These are phyloP conservation scores for Lactuca sativa DNA, from an alignment of 129 eudicot genomes.

Conservation along the genomic window DNA sequence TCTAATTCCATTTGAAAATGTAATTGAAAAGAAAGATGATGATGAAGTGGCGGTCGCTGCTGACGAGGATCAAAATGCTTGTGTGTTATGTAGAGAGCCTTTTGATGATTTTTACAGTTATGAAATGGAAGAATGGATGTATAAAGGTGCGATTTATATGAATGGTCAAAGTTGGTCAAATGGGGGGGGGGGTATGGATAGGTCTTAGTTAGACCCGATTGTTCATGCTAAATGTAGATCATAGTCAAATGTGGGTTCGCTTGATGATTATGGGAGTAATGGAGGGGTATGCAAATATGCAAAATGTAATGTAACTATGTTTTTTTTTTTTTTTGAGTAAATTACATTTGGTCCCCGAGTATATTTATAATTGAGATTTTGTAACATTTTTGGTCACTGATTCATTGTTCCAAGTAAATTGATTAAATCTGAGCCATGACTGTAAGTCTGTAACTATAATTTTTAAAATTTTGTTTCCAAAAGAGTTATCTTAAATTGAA, in stretches of 20 bases:
- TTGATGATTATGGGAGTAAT: slow-evolving; percentile 45
- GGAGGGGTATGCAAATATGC: slow-evolving; percentile 68
- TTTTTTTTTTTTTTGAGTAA: neutral
- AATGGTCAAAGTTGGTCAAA: slow-evolving; percentile 60
- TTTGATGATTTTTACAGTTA: slow-evolving; percentile 93
- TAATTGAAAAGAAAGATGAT: slow-evolving; percentile 60
- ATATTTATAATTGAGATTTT: no score
- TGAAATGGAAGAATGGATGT: slow-evolving; percentile 97
- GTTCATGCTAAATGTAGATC: slow-evolving; percentile 76
- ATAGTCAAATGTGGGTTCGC: slow-evolving; percentile 44
- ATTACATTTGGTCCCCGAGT: no score
- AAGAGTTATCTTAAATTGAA: no score
- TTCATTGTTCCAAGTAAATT: no score
- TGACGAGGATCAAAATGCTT: slow-evolving; percentile 79
- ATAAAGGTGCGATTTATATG: slow-evolving; percentile 88
- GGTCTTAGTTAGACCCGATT: slow-evolving; percentile 81
- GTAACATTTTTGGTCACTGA: no score
- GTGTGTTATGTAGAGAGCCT: slow-evolving; percentile 90
- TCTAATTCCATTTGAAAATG: slow-evolving; percentile 53
- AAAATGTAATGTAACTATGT: neutral
- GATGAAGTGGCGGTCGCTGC: slow-evolving; percentile 94
- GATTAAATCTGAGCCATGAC: no score
- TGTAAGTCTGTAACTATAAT: no score
- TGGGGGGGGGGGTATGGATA: slow-evolving; percentile 67
- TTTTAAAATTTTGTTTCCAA: no score